Conservation (phyloP, 441 rosid species). For the Biscutella laevigata region DNA sequence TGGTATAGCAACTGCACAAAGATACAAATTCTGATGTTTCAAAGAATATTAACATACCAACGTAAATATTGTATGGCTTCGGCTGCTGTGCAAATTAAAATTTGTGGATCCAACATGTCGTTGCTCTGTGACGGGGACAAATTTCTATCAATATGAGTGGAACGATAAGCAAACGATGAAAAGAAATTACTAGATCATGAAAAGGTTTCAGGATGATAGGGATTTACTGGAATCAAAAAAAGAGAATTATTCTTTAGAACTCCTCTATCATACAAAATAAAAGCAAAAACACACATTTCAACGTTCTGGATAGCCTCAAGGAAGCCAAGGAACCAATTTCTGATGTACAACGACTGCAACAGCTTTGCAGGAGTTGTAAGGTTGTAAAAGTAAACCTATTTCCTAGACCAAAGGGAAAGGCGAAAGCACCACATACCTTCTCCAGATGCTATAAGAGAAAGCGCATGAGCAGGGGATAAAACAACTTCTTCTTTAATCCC, state of each 20-base stretch:
- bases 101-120: slow-evolving; percentile 97
- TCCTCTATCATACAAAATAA: slow-evolving; percentile 4
- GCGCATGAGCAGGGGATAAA: slow-evolving; percentile 96
- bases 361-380: not conserved
- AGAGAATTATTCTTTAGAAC: not conserved
- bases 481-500: slow-evolving; percentile 99
- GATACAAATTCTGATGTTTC: not conserved
- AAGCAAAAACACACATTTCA: not conserved
- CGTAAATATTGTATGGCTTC: slow-evolving; percentile 98
- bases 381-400: slow-evolving; percentile 2
- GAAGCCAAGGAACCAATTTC: not conserved
- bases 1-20: slow-evolving; percentile 13
- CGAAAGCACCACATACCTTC: slow-evolving; percentile 61
- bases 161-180: not conserved
- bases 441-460: slow-evolving; percentile 98
- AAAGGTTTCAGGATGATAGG: slow-evolving; percentile 6
- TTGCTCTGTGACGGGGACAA: slow-evolving; percentile 56
- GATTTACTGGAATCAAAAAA: not conserved
- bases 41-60: slow-evolving; percentile 43
- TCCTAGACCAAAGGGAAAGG: slow-evolving; percentile 17
- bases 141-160: slow-evolving; percentile 18
- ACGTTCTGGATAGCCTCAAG: not conserved
- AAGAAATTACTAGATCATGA: not conserved
- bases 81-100: slow-evolving; percentile 94
- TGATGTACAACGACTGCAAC: not conserved